Evolutionary conservation across 306 rosid species (phyloP), one percentile per base, ranked within the genome.

Genomic region (Ochetophila trinervis): DNA sequence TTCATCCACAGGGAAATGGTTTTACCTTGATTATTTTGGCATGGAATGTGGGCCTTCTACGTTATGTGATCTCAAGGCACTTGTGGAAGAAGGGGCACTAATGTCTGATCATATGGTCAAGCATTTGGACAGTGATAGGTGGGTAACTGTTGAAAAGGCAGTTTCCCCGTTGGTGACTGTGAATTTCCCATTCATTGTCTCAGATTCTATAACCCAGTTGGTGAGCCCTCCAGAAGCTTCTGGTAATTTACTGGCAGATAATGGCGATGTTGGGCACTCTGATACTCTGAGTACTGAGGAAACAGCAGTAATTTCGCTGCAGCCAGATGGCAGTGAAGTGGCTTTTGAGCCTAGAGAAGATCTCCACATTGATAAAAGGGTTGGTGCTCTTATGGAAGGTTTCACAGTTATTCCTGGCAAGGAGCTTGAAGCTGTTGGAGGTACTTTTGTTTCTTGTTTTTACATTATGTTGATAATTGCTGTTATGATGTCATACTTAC

Each of bases 211-310:
- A 60, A 86, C 97, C 58, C 91, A 84, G 75, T 74, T 84, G 73
- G 99, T 83, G 78, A 94, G 69, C 67, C 99, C 99, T 60, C 99
- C 99, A 17, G 97, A 94, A 80, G 97, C 99, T 76, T 77, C 99
- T 17, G 99, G 99, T 65, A 94, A 94, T 81, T 57, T 84, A n/a
- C 75, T 90, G 84, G 81, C 71, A 45, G 99, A 94, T 62, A 36
- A 76, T 40, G 83, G 82, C 57, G 95, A 88, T 73, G 30, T 68
- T 61, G 70, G 78, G 72, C 89, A 83, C 47, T 75, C 62, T 63
- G 86, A 70, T 74, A 63, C 68, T 62, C 74, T 65, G 70, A 75
- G 59, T 67, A 58, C 21, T 52, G 82, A 69, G 72, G 85, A 82
- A 53, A 42, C 68, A 45, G 62, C 72, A 53, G 23, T 67, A 53